Evolutionary conservation across 306 rosid species (phyloP), one percentile per base, ranked within the genome.

Genomic region (Arachis stenosperma): DNA sequence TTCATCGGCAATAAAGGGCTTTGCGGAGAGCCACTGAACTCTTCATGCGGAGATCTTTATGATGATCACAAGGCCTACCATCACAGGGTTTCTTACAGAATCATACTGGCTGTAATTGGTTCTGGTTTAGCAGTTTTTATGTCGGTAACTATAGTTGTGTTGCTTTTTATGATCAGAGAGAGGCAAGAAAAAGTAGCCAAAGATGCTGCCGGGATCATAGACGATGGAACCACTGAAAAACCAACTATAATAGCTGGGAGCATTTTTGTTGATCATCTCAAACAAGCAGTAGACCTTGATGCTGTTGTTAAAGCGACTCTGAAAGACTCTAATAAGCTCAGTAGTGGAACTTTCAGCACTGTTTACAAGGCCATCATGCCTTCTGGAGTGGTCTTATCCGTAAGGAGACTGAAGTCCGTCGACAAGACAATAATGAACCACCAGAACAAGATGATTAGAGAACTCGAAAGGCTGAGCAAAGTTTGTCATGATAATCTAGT

Each of bases 331-430:
- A 95, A 91, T 82, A 91, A 91, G 87, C 82, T 95, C 81, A 84
- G 84, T 73, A 81, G 86, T 52, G 99, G 99, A 55, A 91, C 99
- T 62, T 95, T 95, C 85, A 95, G 99, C 86, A 78, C 97, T 3
- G 89, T 91, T 70, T 95, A 95, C 84, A 90, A 91, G 81, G 99
- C 96, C 58, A 82, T 86, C 69, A 90, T 95, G 99, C 99, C 99
- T 79, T 95, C 98, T 5, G 98, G 98, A 48, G 78, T 91, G 85
- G 82, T 91, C 41, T 43, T 95, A 69, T 88, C 97, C 1, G 97
- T 95, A 36, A 90, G 90, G 89, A 90, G 96, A 83, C 80, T 95
- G 64, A 95, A 89, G 81, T 95, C 98, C 63, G 83, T 95, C 89
- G 99, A 95, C 83, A 83, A 90, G 91, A 88, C 99, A 27, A 91